Base-by-base conservation (phyloP, 31 red algal species). In the Odonthalia washingtoniensis region DNA sequence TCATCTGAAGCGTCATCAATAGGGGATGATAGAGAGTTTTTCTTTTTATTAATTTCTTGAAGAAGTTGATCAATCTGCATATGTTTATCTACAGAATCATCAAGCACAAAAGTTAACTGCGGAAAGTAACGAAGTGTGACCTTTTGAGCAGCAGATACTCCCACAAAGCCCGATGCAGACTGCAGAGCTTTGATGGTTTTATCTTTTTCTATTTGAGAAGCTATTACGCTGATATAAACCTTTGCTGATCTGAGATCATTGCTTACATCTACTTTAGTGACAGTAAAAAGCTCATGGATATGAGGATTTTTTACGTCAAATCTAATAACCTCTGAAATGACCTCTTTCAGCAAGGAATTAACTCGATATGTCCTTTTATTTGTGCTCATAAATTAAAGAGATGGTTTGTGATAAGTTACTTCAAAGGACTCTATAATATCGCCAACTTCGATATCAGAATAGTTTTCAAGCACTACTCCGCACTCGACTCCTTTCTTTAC, bases 401-500 rank as follows among this genome's bases (percentile, higher is more conserved):
- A 40, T 28, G 32, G 76, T 31, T 80, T 80, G 76, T 57, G 45
- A 46, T 60, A 24, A 32, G n/a, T 43, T n/a, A 83, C 62, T 21
- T 72, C 37, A 52, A 73, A 68, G 53, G n/a, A 46, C 57, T 87
- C 84, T 38, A 87, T 77, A 24, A 60, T 44, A 76, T 87, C 84
- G 16, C 84, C 84, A 52, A 37, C 42, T 17, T 40, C 28, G 36
- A 87, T 62, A 52, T 87, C 70, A 44, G 46, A 36, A 46, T 57
- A 95, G 40, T 70, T 81, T 33, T 45, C 39, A 38, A 95, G n/a
- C 1, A 32, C 53, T 21, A 95, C 37, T 33, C 92, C 92, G 40
- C 92, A 95, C 38, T 95, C 92, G 44, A 85, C 45, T 3, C 92
- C 92, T 28, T 85, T 81, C 28, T 31, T 34, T 14, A 95, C 88